A percentile compares a stretch with the other conserved stretches of the same genome.
These are phyloP conservation scores for Dipodascopsis tothii DNA, from an alignment of 805 yeast species.

Conservation along the genomic window DNA sequence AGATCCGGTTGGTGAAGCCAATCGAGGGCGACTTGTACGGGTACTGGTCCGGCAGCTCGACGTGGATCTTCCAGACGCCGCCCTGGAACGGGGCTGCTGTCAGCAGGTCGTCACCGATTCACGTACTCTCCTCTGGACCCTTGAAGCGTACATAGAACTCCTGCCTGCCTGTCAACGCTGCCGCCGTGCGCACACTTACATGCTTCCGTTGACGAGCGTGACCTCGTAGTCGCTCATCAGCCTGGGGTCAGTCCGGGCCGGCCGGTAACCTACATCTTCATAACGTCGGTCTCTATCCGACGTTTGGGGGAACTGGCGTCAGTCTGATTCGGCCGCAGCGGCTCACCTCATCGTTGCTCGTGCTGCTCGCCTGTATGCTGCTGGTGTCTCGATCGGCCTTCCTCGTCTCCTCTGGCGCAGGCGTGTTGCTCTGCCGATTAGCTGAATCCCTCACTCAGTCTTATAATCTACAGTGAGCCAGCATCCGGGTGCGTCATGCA, in stretches of 20 bases:
- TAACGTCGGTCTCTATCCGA: conserved; percentile 89
- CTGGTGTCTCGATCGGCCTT: too few relatives aligned
- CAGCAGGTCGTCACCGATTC: background rate
- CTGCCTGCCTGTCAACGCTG: conserved; percentile 39
- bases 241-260: conserved; percentile 28
- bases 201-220: conserved; percentile 66
- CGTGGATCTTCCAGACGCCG: conserved; percentile 85
- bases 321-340: too few relatives aligned
- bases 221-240: conserved; percentile 92
- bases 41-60: conserved; percentile 88
- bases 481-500: too few relatives aligned
- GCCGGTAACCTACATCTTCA: conserved; percentile 63
- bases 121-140: conserved; percentile 67
- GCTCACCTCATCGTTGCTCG: too few relatives aligned
- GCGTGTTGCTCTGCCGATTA: too few relatives aligned
- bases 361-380: too few relatives aligned
- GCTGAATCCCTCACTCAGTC: too few relatives aligned
- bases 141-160: conserved; percentile 77
- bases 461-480: too few relatives aligned
- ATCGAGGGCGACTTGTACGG: conserved; percentile 95
- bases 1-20: conserved; percentile 84
- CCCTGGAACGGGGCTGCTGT: conserved; percentile 68
- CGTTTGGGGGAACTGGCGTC: conserved; percentile 63
- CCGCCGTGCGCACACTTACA: conserved; percentile 31
- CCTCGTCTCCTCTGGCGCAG: too few relatives aligned